Conservation (phyloP, 2,329 filamentous ascomycete species). For the Penicillium sp. region DNA sequence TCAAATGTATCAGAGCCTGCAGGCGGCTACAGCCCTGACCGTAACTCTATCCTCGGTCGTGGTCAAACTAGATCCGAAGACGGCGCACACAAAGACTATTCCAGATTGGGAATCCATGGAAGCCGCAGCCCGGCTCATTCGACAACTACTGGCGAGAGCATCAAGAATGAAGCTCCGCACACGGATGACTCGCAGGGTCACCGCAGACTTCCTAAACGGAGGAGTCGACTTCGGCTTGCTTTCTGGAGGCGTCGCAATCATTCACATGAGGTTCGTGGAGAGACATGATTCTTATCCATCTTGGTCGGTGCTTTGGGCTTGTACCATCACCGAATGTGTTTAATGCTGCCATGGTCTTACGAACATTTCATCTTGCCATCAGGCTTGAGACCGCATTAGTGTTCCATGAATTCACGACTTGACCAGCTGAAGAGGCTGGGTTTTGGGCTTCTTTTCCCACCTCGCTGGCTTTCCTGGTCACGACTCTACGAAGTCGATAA, state of each 20-base stretch:
- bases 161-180: slow-evolving; percentile 25
- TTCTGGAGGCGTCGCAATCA: slow-evolving; percentile 43
- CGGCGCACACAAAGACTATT: slow-evolving; percentile 25
- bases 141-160: slow-evolving; percentile 28
- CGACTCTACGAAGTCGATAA: slow-evolving; percentile 20
- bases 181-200: slow-evolving; percentile 24
- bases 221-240: slow-evolving; percentile 42
- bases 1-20: slow-evolving; percentile 21
- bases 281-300: slow-evolving; percentile 26
- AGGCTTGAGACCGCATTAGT: slow-evolving; percentile 28
- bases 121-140: slow-evolving; percentile 31
- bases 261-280: slow-evolving; percentile 34
- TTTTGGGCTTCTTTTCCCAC: neutral
- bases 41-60: slow-evolving; percentile 20
- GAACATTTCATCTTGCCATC: slow-evolving; percentile 28
- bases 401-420: slow-evolving; percentile 33
- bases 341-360: slow-evolving; percentile 27
- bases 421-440: slow-evolving; percentile 16
- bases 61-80: slow-evolving; percentile 21
- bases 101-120: slow-evolving; percentile 23
- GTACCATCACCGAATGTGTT: slow-evolving; percentile 13
- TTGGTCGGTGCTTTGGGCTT: slow-evolving; percentile 8
- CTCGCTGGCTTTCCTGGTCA: slow-evolving; percentile 11
- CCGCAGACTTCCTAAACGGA: slow-evolving; percentile 36
- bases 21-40: slow-evolving; percentile 24